A percentile compares a stretch with the other conserved stretches of the same genome.
phyloP scores from a whole-genome alignment of 345 rosid genomes.

The Acer negundo region DNA sequence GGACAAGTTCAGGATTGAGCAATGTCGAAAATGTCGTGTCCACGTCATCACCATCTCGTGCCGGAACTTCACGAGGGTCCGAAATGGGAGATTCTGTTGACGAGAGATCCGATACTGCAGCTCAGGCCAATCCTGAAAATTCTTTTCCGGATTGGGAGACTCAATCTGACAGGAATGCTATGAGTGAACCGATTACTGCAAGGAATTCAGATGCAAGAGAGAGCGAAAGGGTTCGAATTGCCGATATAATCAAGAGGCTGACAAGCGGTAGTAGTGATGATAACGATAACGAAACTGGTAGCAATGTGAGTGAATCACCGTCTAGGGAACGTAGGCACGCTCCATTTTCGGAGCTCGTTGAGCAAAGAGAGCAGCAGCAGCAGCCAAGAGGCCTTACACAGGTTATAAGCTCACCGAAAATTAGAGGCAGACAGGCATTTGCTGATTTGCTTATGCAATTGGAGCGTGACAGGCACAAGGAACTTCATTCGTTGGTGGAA shows the following conservation, averaged over 20 bases:
- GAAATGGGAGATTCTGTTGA: slow-evolving; percentile 21
- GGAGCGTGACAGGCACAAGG: slow-evolving; percentile 57
- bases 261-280: slow-evolving; percentile 24
- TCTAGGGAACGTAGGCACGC: slow-evolving; percentile 31
- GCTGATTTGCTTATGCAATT: slow-evolving; percentile 63
- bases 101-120: neutral
- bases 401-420: slow-evolving; percentile 46
- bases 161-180: slow-evolving; percentile 15
- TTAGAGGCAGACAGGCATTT: slow-evolving; percentile 84
- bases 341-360: slow-evolving; percentile 25
- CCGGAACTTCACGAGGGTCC: slow-evolving; percentile 17
- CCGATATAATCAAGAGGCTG: slow-evolving; percentile 67
- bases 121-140: slow-evolving; percentile 19
- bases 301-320: slow-evolving; percentile 19
- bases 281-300: slow-evolving; percentile 22
- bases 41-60: neutral
- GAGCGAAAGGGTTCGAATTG: slow-evolving; percentile 57
- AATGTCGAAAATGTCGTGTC: neutral
- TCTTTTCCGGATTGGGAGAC: slow-evolving; percentile 36
- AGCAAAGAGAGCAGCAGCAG: slow-evolving; percentile 3
- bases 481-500: slow-evolving; percentile 43
- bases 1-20: slow-evolving; percentile 28
- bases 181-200: slow-evolving; percentile 18
- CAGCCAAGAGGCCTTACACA: slow-evolving; percentile 20
- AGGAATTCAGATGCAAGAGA: slow-evolving; percentile 38